Conservation (phyloP, 345 rosid genomes). For the Aurinia saxatilis region DNA sequence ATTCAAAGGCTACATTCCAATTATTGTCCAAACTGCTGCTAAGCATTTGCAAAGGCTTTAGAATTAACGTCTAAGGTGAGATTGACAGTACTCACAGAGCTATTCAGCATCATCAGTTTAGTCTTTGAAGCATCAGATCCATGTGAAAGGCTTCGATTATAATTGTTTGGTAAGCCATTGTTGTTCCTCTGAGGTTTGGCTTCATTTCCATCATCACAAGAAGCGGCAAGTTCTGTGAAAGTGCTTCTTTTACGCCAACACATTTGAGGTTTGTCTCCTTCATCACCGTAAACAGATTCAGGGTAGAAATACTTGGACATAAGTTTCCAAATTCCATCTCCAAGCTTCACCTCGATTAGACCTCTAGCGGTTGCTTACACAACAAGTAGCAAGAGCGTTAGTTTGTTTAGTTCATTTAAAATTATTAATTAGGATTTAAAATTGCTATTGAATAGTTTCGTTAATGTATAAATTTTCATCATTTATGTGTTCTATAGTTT, state of each 20-base stretch:
- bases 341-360: slow-evolving; percentile 44
- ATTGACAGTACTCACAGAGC: slow-evolving; percentile 19
- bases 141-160: not conserved
- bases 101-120: not conserved
- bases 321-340: slow-evolving; percentile 42
- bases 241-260: slow-evolving; percentile 67
- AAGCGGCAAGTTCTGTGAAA: slow-evolving; percentile 34
- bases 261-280: slow-evolving; percentile 46
- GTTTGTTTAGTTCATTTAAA: too few relatives aligned
- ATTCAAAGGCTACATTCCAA: slow-evolving; percentile 14
- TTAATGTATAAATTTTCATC: too few relatives aligned
- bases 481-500: too few relatives aligned
- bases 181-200: slow-evolving; percentile 12
- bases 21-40: slow-evolving; percentile 4
- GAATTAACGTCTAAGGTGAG: not conserved
- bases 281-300: slow-evolving; percentile 70
- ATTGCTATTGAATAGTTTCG: too few relatives aligned
- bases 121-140: slow-evolving; percentile 21
- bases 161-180: slow-evolving; percentile 10
- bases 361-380: slow-evolving; percentile 43
- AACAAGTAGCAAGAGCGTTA: too few relatives aligned
- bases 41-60: not conserved
- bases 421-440: too few relatives aligned
- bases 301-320: slow-evolving; percentile 61
- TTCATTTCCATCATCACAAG: slow-evolving; percentile 13